These are phyloP conservation scores for Lathyrus aphaca DNA, from an alignment of 306 rosid genomes.

Conservation along the genomic window DNA sequence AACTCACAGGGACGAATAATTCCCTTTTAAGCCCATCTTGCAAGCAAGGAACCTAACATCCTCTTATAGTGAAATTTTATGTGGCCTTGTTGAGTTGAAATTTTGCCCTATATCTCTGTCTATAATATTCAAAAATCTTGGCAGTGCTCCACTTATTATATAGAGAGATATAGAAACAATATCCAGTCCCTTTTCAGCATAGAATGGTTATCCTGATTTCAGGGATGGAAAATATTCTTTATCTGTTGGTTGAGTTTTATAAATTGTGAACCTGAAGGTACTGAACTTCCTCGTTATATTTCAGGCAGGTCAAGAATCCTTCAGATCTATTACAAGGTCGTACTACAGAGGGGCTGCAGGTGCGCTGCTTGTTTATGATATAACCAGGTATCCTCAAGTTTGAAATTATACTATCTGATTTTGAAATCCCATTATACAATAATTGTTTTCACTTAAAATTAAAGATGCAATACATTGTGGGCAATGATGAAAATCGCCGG, in stretches of 20 bases:
- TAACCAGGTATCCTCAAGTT: slow-evolving; percentile 72
- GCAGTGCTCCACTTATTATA: not conserved
- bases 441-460: slow-evolving; percentile 16
- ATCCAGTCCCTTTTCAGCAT: slow-evolving; percentile 10
- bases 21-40: too few relatives aligned
- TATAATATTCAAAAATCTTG: not conserved
- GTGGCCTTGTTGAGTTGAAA: slow-evolving; percentile 6
- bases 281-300: slow-evolving; percentile 32
- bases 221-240: not conserved
- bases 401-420: slow-evolving; percentile 10
- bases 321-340: slow-evolving; percentile 94
- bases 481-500: not conserved
- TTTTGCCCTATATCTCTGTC: not conserved
- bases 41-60: too few relatives aligned
- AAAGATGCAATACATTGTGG: not conserved
- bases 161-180: not conserved
- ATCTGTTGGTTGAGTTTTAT: slow-evolving; percentile 28
- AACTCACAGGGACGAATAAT: too few relatives aligned
- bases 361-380: slow-evolving; percentile 93
- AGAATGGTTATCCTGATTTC: slow-evolving; percentile 18
- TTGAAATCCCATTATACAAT: slow-evolving; percentile 27
- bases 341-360: slow-evolving; percentile 98
- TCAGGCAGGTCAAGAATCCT: slow-evolving; percentile 99
- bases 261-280: slow-evolving; percentile 21
- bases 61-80: not conserved